A percentile compares a stretch with the other conserved stretches of the same genome.
Evolutionary conservation across 2,329 filamentous ascomycete genomes (phyloP).

Genomic region (Anisogramma anomala): DNA sequence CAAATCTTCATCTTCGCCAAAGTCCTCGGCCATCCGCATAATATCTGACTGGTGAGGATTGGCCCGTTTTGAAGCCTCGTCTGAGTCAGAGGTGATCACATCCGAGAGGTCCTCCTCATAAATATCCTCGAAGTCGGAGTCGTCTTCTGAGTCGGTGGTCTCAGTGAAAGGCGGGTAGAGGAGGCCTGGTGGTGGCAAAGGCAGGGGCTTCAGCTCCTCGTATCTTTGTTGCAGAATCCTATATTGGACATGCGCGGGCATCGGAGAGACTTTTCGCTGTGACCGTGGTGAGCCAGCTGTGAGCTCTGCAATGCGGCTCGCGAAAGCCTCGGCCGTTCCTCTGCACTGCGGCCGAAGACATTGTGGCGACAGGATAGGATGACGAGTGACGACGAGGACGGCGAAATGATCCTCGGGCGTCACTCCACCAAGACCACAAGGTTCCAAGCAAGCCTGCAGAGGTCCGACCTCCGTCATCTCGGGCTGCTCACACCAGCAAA

Average conservation of each 20-base stretch:
- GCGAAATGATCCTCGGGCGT: slow-evolving; percentile 54
- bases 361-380: slow-evolving; percentile 23
- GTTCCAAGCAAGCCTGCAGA: slow-evolving; percentile 43
- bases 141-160: slow-evolving; percentile 22
- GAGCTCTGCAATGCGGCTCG: slow-evolving; percentile 30
- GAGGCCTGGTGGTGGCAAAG: slow-evolving; percentile 40
- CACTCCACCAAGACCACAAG: slow-evolving; percentile 48
- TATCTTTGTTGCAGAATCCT: slow-evolving; percentile 34
- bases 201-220: slow-evolving; percentile 33
- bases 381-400: slow-evolving; percentile 40
- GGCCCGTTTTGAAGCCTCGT: slow-evolving; percentile 23
- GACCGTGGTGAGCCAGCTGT: slow-evolving; percentile 27
- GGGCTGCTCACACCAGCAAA: slow-evolving; percentile 33
- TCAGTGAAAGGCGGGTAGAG: slow-evolving; percentile 38
- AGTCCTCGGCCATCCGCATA: slow-evolving; percentile 28
- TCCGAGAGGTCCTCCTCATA: slow-evolving; percentile 26
- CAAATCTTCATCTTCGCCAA: slow-evolving; percentile 27
- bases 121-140: slow-evolving; percentile 15
- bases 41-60: slow-evolving; percentile 30
- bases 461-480: slow-evolving; percentile 28
- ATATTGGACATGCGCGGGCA: slow-evolving; percentile 25
- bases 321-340: slow-evolving; percentile 29
- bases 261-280: not conserved
- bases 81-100: slow-evolving; percentile 19
- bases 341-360: no score